Conservation (phyloP, 2,329 filamentous ascomycete genomes). For the Fusarium coffeatum region DNA sequence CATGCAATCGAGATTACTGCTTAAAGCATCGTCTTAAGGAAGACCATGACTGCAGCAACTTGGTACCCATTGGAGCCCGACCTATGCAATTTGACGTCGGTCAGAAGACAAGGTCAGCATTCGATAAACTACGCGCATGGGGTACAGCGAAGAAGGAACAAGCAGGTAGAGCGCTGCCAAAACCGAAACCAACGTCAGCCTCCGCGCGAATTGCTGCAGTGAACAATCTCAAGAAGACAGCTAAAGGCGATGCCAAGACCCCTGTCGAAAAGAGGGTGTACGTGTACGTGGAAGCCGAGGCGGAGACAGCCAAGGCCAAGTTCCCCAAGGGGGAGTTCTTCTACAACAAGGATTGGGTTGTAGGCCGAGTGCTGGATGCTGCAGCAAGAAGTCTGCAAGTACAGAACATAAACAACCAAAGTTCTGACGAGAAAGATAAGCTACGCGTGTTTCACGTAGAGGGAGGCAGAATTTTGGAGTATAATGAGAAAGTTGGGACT, state of each 20-base stretch:
- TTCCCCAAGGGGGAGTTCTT: conserved; percentile 85
- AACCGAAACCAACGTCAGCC: conserved; percentile 71
- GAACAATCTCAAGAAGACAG: conserved; percentile 83
- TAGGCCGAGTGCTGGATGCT: conserved; percentile 83
- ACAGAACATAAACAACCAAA: conserved; percentile 85
- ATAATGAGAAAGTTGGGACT: conserved; percentile 84
- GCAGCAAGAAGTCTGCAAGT: conserved; percentile 83
- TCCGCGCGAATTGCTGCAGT: conserved; percentile 75
- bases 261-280: conserved; percentile 88
- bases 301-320: conserved; percentile 85
- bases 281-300: conserved; percentile 88
- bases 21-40: conserved; percentile 80
- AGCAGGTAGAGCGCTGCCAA: conserved; percentile 68
- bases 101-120: conserved; percentile 77
- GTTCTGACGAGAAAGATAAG: conserved; percentile 79
- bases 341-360: conserved; percentile 87
- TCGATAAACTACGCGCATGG: conserved; percentile 84
- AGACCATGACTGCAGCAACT: conserved; percentile 86
- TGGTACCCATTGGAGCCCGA: conserved; percentile 68
- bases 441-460: conserved; percentile 94
- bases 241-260: conserved; percentile 89
- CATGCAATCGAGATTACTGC: conserved; percentile 80
- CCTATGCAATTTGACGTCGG: conserved; percentile 59
- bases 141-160: conserved; percentile 77
- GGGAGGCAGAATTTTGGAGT: conserved; percentile 85